phyloP scores from a whole-genome alignment of 2,329 filamentous ascomycete species.

The Penicillium sp. region DNA sequence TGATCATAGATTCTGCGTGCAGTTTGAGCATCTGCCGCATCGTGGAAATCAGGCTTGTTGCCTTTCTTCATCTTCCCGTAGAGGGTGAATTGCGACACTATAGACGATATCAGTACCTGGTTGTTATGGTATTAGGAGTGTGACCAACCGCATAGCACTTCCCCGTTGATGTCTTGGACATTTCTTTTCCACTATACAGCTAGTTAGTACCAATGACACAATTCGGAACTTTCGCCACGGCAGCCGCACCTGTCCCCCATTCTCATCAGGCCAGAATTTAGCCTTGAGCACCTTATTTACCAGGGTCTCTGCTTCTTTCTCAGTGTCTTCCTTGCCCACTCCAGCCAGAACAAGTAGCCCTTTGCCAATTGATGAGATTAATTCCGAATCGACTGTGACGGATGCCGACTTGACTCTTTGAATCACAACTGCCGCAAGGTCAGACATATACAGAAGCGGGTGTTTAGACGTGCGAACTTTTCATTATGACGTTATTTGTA shows the following conservation, averaged over 20 bases:
- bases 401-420: conserved; percentile 93
- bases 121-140: not conserved
- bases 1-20: conserved; percentile 76
- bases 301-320: conserved; percentile 77
- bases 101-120: not conserved
- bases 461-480: conserved; percentile 1
- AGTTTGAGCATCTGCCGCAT: conserved; percentile 69
- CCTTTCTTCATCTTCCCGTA: conserved; percentile 92
- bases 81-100: conserved; percentile 95
- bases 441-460: conserved; percentile 2
- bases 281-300: conserved; percentile 83
- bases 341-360: conserved; percentile 88
- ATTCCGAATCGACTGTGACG: conserved; percentile 84
- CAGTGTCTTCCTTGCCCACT: conserved; percentile 81
- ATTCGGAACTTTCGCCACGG: not conserved
- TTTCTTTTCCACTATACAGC: conserved; percentile 75
- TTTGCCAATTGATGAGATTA: conserved; percentile 85
- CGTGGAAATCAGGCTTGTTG: conserved; percentile 91
- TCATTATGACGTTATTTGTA: conserved; percentile 6
- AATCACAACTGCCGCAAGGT: conserved; percentile 63
- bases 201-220: conserved; percentile 1
- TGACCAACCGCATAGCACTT: conserved; percentile 80
- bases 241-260: conserved; percentile 55
- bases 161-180: conserved; percentile 81
- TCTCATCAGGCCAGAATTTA: conserved; percentile 83